Conservation (phyloP, 805 yeast genomes). For the Maudiozyma bulderi region DNA sequence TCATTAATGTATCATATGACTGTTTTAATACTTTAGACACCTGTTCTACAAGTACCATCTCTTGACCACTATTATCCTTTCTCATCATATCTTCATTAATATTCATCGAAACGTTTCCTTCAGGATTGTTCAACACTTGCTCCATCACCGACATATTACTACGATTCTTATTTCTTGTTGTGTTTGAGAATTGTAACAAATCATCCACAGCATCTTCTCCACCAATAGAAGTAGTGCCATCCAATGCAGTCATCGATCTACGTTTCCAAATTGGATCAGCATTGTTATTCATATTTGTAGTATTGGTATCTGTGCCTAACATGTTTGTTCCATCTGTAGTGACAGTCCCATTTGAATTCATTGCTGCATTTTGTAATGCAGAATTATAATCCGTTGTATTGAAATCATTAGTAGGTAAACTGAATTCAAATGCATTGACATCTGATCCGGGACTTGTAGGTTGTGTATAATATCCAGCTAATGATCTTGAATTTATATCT, state of each 20-base stretch:
- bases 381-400: background rate
- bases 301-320: background rate
- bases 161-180: conserved; percentile 5
- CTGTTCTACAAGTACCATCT: conserved; percentile 4
- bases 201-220: conserved; percentile 26
- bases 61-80: background rate
- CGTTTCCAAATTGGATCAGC: conserved; percentile 14
- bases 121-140: conserved; percentile 1
- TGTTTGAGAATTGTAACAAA: conserved; percentile 20
- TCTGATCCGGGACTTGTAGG: conserved; percentile 23
- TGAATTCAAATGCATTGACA: conserved; percentile 2
- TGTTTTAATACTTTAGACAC: conserved; percentile 16
- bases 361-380: background rate
- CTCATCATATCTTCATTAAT: background rate
- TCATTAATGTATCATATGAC: conserved; percentile 20
- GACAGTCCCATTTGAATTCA: background rate
- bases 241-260: conserved; percentile 19
- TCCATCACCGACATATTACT: background rate
- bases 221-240: conserved; percentile 22
- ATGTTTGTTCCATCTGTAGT: conserved; percentile 2
- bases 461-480: conserved; percentile 26
- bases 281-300: background rate
- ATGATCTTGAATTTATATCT: conserved; percentile 19
- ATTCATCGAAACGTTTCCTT: background rate
- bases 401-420: background rate